Evolutionary conservation across 768 basidiomycete genomes (phyloP).

Genomic region (Coprinellus aureogranulatus): DNA sequence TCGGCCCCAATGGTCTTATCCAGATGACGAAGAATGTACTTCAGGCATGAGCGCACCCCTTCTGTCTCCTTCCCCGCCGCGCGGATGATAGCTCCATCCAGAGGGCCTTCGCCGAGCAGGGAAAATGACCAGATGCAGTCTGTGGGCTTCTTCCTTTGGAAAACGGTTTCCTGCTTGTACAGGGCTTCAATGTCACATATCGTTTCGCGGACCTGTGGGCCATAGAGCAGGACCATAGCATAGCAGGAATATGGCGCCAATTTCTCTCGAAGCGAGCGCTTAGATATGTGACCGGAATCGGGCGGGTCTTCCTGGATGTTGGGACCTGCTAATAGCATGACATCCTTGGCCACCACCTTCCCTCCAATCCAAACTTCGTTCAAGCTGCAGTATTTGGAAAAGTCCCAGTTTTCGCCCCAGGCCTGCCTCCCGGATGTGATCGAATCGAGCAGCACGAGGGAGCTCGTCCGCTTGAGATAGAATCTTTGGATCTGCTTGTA

Average conservation of each 20-base stretch:
- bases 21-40: constrained; percentile 47
- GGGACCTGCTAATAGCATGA: constrained; percentile 67
- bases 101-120: constrained; percentile 36
- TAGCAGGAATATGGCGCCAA: constrained; percentile 87
- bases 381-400: constrained; percentile 77
- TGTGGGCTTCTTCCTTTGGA: constrained; percentile 56
- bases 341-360: constrained; percentile 70
- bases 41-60: constrained; percentile 68
- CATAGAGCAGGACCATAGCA: constrained; percentile 79
- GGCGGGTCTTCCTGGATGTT: constrained; percentile 10
- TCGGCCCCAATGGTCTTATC: constrained; percentile 60
- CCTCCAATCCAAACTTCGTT: constrained; percentile 79
- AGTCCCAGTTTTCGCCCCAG: constrained; percentile 86
- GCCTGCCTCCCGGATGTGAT: constrained; percentile 83
- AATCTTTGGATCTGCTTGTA: constrained; percentile 87
- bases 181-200: constrained; percentile 45
- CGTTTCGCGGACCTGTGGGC: constrained; percentile 54
- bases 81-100: constrained; percentile 56
- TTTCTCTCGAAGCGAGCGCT: constrained; percentile 53
- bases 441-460: constrained; percentile 84
- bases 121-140: constrained; percentile 83
- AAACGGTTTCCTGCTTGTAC: constrained; percentile 60
- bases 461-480: constrained; percentile 55
- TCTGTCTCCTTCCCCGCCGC: constrained; percentile 78
- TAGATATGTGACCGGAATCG: constrained; percentile 19